A percentile compares a stretch with the other conserved stretches of the same genome.
These are phyloP conservation scores for Stenogyne calaminthoides DNA, from an alignment of 305 asterid species.

Conservation along the genomic window DNA sequence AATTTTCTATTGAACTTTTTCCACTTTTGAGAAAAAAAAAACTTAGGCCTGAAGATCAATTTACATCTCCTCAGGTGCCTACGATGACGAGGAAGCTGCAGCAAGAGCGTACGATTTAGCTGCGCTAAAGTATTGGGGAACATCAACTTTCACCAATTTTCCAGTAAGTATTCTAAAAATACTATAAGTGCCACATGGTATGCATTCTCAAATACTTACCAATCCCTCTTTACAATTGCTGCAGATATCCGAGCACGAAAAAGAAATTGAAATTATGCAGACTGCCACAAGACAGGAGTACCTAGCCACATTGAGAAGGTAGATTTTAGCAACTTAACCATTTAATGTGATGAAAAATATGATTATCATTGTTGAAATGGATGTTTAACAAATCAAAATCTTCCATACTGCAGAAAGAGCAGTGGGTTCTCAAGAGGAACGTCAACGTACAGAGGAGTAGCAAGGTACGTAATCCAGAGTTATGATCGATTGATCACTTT, in stretches of 20 bases:
- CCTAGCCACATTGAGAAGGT: conserved; percentile 75
- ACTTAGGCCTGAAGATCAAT: not conserved
- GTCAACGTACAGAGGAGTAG: conserved; percentile 83
- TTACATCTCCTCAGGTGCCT: conserved; percentile 47
- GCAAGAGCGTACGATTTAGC: conserved; percentile 79
- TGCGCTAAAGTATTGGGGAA: conserved; percentile 78
- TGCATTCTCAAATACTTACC: conserved; percentile 26
- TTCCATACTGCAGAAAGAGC: conserved; percentile 49
- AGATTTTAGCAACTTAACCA: not conserved
- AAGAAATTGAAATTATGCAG: conserved; percentile 65
- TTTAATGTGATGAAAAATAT: not conserved
- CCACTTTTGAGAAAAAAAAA: conserved; percentile 9
- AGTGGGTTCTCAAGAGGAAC: conserved; percentile 79
- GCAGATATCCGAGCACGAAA: conserved; percentile 64
- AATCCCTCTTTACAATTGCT: conserved; percentile 20
- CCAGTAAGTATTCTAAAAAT: conserved; percentile 38
- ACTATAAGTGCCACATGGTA: not conserved
- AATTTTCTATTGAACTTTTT: not conserved
- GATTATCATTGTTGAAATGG: not conserved
- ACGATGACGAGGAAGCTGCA: conserved; percentile 76
- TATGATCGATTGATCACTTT: not conserved
- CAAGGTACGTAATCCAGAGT: conserved; percentile 47
- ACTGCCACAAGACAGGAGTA: conserved; percentile 72
- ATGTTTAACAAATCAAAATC: conserved; percentile 20
- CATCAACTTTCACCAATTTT: conserved; percentile 62